Evolutionary conservation across 2,329 filamentous ascomycete genomes (phyloP).

Genomic region (Aspergillus clavatus): DNA sequence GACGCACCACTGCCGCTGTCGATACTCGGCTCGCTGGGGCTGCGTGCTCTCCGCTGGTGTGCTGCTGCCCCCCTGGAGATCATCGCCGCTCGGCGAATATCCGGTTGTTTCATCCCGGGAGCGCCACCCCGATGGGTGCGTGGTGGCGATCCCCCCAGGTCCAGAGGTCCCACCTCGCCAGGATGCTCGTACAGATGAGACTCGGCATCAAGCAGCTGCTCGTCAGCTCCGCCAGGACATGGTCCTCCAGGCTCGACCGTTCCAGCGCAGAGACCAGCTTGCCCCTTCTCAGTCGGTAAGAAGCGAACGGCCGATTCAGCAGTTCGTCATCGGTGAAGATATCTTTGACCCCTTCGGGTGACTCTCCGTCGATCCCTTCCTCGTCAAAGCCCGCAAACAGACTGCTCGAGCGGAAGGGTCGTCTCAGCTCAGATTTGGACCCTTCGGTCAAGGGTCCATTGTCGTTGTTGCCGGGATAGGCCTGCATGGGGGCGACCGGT

Average conservation of each 20-base stretch:
- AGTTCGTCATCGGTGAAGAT: conserved; percentile 43
- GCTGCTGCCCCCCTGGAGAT: conserved; percentile 72
- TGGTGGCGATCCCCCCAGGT: conserved; percentile 8
- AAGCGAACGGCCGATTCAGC: conserved; percentile 42
- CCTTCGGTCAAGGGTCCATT: conserved; percentile 63
- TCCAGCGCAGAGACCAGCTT: conserved; percentile 38
- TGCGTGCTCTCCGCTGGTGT: conserved; percentile 59
- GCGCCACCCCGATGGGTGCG: conserved; percentile 31
- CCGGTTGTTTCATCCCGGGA: conserved; percentile 46
- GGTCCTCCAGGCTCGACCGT: conserved; percentile 29
- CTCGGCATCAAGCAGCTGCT: conserved; percentile 31
- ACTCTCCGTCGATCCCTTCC: conserved; percentile 52
- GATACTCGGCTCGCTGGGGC: conserved; percentile 43
- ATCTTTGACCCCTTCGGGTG: conserved; percentile 22
- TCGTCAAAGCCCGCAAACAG: conserved; percentile 82
- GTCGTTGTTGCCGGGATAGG: conserved; percentile 75
- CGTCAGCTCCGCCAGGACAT: conserved; percentile 35
- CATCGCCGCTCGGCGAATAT: conserved; percentile 72
- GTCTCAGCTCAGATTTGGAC: conserved; percentile 57
- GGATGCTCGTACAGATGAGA: conserved; percentile 20
- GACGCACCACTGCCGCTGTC: conserved; percentile 36
- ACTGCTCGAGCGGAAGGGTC: conserved; percentile 72
- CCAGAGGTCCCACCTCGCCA: background rate
- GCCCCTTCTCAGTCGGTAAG: conserved; percentile 40
- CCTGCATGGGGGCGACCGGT: conserved; percentile 51